Conservation (phyloP, 805 yeast genomes). For the Pichia heedii region DNA sequence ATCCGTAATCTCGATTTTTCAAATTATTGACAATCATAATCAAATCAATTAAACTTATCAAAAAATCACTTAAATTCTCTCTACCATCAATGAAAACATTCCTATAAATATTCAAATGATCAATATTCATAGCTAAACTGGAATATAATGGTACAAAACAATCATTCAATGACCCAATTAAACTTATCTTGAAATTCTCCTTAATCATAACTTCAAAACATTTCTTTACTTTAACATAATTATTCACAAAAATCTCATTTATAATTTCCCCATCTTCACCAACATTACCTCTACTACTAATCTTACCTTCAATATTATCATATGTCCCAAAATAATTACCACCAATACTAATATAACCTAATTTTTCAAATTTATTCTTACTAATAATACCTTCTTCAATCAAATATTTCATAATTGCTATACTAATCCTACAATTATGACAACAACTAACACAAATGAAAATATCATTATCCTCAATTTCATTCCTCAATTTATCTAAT, state of each 20-base stretch:
- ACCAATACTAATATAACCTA: conserved; percentile 86
- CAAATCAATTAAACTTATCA: conserved; percentile 26
- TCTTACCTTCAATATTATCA: conserved; percentile 73
- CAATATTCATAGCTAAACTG: conserved; percentile 64
- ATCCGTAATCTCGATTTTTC: conserved; percentile 23
- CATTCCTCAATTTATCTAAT: conserved; percentile 57
- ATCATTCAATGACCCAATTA: conserved; percentile 82
- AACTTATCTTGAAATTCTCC: conserved; percentile 66
- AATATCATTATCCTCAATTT: conserved; percentile 55
- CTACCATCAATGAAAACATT: conserved; percentile 65
- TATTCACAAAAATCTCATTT: conserved; percentile 81
- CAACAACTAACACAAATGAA: conserved; percentile 84
- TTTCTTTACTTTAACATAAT: conserved; percentile 68
- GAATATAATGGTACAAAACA: conserved; percentile 91
- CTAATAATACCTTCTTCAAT: conserved; percentile 44
- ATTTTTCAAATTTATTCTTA: conserved; percentile 35
- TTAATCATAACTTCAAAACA: conserved; percentile 63
- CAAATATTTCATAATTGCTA: conserved; percentile 46
- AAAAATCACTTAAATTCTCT: conserved; percentile 31
- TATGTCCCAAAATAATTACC: conserved; percentile 90
- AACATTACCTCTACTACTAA: conserved; percentile 59
- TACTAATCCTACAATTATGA: conserved; percentile 87
- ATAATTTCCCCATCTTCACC: conserved; percentile 81
- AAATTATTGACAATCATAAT: conserved; percentile 21
- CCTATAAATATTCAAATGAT: conserved; percentile 82